Conservation (phyloP, 495 filamentous ascomycete species). For the Trichoderma erinaceum region DNA sequence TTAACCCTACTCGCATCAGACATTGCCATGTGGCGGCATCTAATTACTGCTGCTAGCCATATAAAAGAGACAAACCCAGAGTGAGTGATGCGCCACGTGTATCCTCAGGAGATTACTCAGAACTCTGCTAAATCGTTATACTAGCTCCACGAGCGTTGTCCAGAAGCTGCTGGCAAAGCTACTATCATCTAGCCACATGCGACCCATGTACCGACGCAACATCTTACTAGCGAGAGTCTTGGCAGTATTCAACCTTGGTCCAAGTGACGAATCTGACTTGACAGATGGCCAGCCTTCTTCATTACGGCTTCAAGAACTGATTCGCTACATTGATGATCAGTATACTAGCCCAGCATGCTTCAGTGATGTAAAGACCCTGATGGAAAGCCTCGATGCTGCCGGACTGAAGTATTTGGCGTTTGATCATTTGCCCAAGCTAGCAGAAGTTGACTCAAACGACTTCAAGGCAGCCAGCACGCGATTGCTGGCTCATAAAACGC, state of each 20-base stretch:
- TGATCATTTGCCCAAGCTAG: neutral
- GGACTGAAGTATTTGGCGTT: constrained; percentile 28
- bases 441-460: neutral
- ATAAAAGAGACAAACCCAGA: constrained; percentile 14
- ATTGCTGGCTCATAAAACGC: neutral
- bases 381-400: constrained; percentile 27
- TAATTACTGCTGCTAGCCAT: constrained; percentile 24
- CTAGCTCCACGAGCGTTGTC: neutral
- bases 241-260: constrained; percentile 20
- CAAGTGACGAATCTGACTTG: constrained; percentile 25
- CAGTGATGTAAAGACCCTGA: constrained; percentile 30
- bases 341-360: constrained; percentile 30
- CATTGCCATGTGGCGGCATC: constrained; percentile 28
- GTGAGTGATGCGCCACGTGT: neutral
- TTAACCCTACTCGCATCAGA: constrained; percentile 31
- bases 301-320: constrained; percentile 22
- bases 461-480: neutral
- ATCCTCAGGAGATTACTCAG: too few species aligned
- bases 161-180: neutral
- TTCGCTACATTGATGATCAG: constrained; percentile 28
- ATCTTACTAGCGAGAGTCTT: constrained; percentile 14
- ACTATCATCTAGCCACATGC: neutral
- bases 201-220: constrained; percentile 15
- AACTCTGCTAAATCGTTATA: neutral
- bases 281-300: constrained; percentile 17